Evolutionary conservation across 2,329 filamentous ascomycete genomes (phyloP).

Genomic region (Zopfia rhizophila): DNA sequence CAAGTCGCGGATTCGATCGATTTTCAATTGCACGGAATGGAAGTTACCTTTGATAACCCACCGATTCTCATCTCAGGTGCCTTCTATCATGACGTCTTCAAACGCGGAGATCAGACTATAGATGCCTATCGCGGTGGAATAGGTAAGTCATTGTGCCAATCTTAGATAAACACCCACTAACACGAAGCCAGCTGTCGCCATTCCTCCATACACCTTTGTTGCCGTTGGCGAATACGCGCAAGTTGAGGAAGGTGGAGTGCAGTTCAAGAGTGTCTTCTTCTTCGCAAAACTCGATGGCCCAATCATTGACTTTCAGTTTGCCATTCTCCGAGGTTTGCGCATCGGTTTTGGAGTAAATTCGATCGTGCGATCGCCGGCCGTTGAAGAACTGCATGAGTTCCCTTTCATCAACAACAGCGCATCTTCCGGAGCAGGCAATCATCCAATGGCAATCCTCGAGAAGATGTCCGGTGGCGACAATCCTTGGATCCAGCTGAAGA

Average conservation of each 20-base stretch:
- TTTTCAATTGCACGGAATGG: too few species aligned
- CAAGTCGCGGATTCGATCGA: too few species aligned
- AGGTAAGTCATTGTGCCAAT: too few species aligned
- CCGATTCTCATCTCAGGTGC: too few species aligned
- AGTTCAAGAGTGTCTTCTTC: constrained; percentile 50
- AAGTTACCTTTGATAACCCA: too few species aligned
- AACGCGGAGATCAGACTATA: too few species aligned
- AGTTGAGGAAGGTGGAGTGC: constrained; percentile 18
- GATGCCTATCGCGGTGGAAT: too few species aligned
- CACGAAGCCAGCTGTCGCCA: constrained; percentile 45
- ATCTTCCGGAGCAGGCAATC: background rate
- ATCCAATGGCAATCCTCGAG: constrained; percentile 1
- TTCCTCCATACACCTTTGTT: constrained; percentile 49
- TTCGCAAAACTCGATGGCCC: constrained; percentile 54
- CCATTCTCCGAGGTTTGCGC: constrained; percentile 47
- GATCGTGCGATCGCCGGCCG: constrained; percentile 42
- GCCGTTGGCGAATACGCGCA: constrained; percentile 55
- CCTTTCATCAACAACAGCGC: constrained; percentile 43
- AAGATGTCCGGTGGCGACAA: background rate
- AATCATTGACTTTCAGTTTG: constrained; percentile 52
- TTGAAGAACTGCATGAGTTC: constrained; percentile 38
- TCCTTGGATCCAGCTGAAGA: constrained; percentile 11
- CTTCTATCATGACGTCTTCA: too few species aligned
- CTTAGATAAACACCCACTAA: too few species aligned
- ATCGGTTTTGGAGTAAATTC: constrained; percentile 57